Base-by-base conservation (phyloP, 768 basidiomycete species). In the Russula sp. region DNA sequence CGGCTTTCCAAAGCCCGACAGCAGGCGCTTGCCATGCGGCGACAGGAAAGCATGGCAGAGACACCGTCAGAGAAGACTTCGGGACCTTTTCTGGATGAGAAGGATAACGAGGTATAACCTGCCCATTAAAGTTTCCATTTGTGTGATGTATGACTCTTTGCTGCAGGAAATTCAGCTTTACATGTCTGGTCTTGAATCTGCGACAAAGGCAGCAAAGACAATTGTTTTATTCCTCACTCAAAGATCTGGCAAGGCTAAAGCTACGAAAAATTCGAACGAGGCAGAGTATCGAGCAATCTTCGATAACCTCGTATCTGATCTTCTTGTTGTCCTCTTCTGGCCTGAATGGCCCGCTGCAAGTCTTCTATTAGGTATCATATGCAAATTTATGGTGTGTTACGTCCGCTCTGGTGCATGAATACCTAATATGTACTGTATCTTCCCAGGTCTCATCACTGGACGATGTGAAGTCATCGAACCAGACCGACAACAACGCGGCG, bases 301-400 rank as follows among this genome's bases (percentile, higher is more conserved):
- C 64, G 96, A 98, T 71, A 90, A 90, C 69, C 78, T 98, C 13
- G 85, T 98, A 48, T 85, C 86, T 2, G 97, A 99, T 72, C 79
- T 97, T 26, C 80, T 98, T 26, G 82, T 83, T 10, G 94, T 97
- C 22, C 78, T 98, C 7, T 94, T 89, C 73, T 92, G 92, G 85
- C 95, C 97, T 0, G 97, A 99, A 75, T 99, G 96, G 94, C 97
- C 97, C 7, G 95, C 92, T 11, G 92, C 97, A 2, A 82, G 86
- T 49, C 75, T 97, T 20, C 79, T 97, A 44, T 76, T 98, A 42
- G 84, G 82, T 50, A 88, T 97, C 53, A 84, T 88, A 8, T 89
- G 87, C 67, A 89, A 87, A 72, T 88, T 87, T 69, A 92, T 98
- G 92, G 95, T 93, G 81, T 69, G 16, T 28, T 8, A 36, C 58